phyloP scores from a whole-genome alignment of 2,329 filamentous ascomycete species.

The Trichocomaceae sp. region DNA sequence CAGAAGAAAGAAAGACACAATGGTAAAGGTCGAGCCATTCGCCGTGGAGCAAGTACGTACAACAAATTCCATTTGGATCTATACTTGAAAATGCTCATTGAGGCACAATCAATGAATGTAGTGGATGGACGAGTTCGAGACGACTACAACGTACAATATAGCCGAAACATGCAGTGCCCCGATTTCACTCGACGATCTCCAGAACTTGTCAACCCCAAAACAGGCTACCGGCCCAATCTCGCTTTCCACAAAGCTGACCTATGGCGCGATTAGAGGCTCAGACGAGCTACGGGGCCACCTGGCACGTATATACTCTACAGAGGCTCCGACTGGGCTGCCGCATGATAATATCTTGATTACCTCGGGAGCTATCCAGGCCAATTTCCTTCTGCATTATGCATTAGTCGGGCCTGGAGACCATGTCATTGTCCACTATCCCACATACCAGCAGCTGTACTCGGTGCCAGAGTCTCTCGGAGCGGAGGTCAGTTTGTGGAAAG shows the following conservation, averaged over 20 bases:
- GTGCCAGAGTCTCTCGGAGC: slow-evolving; percentile 69
- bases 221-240: slow-evolving; percentile 21
- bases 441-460: slow-evolving; percentile 76
- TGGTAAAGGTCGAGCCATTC: slow-evolving; percentile 39
- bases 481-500: slow-evolving; percentile 69
- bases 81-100: background rate
- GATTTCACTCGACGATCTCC: slow-evolving; percentile 49
- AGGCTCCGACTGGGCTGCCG: slow-evolving; percentile 42
- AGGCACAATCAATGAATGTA: slow-evolving; percentile 18
- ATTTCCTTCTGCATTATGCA: slow-evolving; percentile 70
- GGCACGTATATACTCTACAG: slow-evolving; percentile 57
- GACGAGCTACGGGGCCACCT: slow-evolving; percentile 58
- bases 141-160: slow-evolving; percentile 49
- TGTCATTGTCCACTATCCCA: slow-evolving; percentile 79
- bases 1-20: slow-evolving; percentile 14
- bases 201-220: slow-evolving; percentile 49
- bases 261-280: slow-evolving; percentile 67
- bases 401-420: slow-evolving; percentile 69
- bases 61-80: background rate
- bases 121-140: slow-evolving; percentile 54
- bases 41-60: slow-evolving; percentile 59
- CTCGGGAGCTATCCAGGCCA: slow-evolving; percentile 75
- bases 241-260: slow-evolving; percentile 57
- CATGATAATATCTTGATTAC: slow-evolving; percentile 67
- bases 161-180: slow-evolving; percentile 54